phyloP scores from a whole-genome alignment of 768 basidiomycete species.

The Psilocybe cyanescens region DNA sequence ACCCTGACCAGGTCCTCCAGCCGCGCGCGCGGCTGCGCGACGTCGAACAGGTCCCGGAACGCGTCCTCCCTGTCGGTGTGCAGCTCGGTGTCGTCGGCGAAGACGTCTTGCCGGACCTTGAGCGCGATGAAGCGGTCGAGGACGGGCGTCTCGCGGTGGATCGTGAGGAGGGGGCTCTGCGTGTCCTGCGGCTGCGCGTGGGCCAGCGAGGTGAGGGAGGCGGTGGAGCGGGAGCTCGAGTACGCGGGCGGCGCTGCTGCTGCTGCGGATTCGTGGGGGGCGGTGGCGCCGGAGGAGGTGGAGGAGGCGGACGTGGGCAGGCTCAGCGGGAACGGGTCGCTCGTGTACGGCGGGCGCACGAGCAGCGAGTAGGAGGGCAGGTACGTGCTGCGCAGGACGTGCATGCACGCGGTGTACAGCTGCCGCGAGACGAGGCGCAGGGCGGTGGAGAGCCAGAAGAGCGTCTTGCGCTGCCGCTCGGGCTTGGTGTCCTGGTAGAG shows the following conservation, averaged over 20 bases:
- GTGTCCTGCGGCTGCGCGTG: conserved; percentile 9
- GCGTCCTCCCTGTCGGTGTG: conserved; percentile 77
- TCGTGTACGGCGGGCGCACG: conserved; percentile 70
- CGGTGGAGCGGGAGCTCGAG: conserved; percentile 13
- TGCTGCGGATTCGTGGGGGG: conserved; percentile 19
- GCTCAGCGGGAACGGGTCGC: conserved; percentile 73
- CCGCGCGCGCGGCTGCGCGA: conserved; percentile 72
- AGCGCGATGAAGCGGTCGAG: conserved; percentile 82
- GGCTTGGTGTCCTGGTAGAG: conserved; percentile 38
- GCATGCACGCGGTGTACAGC: conserved; percentile 82
- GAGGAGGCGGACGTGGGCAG: conserved; percentile 20
- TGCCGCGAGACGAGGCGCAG: conserved; percentile 69
- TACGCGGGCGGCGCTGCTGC: conserved; percentile 21
- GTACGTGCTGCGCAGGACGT: conserved; percentile 78
- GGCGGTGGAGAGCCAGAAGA: conserved; percentile 70
- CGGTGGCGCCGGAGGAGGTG: conserved; percentile 11
- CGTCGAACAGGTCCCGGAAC: conserved; percentile 81
- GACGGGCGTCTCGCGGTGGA: conserved; percentile 75
- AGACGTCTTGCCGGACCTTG: conserved; percentile 80
- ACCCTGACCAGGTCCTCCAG: conserved; percentile 73
- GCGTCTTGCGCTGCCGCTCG: conserved; percentile 63
- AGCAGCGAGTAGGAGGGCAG: conserved; percentile 65
- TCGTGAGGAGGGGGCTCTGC: conserved; percentile 37
- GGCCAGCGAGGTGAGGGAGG: conserved; percentile 25
- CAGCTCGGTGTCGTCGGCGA: conserved; percentile 72